Evolutionary conservation across 805 yeast species (phyloP), one percentile per base, ranked within the genome.

Genomic region (Naumovozyma baii): DNA sequence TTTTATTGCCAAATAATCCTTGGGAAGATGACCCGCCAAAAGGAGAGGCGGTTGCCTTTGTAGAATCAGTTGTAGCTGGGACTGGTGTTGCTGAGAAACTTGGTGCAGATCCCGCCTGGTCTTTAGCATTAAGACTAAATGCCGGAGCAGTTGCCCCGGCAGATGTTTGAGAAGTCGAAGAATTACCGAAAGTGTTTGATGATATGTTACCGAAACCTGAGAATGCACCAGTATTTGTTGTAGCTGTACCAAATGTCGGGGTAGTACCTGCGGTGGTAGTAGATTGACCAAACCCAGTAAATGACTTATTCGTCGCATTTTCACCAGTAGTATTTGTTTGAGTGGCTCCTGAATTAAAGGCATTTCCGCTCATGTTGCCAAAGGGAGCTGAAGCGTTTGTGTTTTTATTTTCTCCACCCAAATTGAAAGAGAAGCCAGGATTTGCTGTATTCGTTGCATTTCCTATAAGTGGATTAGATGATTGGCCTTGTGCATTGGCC

Each of bases 181-280:
- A 7, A 10, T 13, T 37, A 28, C 20, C 18, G n/a, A n/a, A n/a
- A 13, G n/a, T 32, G n/a, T 13, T 15, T 31, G 29, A 29, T 22
- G 47, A 20, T 12, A 33, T 31, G 28, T 38, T 31, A 18, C 39
- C 45, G 18, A 55, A 54, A 42, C 54, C 48, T 19, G 44, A 19
- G 33, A 50, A 50, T 18, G 49, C 43, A 20, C 35, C 41, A 14
- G 29, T 35, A n/a, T 45, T 36, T 14, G 49, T 18, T 10, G 45
- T 35, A n/a, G 39, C 28, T 17, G 38, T 18, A 14, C 31, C 38
- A n/a, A 7, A 3, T 12, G 18, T 25, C 26, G 45, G 14, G 17
- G 33, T 32, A 3, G 32, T 28, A 17, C 37, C 37, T 8, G 20
- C 18, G 14, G 14, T 9, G 15, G 37, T 19, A 4, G 33, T 30